Evolutionary conservation across 371 early-diverging fungal genomes (phyloP).

Genomic region (Globomyces sp.): DNA sequence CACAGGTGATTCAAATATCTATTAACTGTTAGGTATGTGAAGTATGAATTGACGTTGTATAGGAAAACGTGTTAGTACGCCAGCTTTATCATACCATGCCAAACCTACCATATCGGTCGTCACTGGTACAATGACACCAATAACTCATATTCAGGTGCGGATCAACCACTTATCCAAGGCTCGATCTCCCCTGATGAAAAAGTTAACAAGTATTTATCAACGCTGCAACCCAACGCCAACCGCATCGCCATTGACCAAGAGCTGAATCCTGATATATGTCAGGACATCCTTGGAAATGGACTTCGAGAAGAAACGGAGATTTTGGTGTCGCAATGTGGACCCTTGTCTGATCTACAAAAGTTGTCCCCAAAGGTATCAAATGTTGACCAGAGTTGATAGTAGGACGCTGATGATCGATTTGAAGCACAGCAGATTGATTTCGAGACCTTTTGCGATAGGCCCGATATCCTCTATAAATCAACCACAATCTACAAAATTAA

Average conservation of each 20-base stretch:
- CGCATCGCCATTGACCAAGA: constrained; percentile 4
- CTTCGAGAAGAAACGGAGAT: constrained; percentile 20
- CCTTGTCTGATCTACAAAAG: constrained; percentile 18
- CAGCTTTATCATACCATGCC: too few relatives aligned
- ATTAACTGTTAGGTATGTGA: too few relatives aligned
- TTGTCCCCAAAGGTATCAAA: background rate
- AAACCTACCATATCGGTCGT: too few relatives aligned
- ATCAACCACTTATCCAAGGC: background rate
- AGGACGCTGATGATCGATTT: constrained; percentile 4
- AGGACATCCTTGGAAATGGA: constrained; percentile 15
- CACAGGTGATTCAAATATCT: too few relatives aligned
- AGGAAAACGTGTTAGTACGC: too few relatives aligned
- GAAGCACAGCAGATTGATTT: constrained; percentile 28
- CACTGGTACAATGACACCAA: too few relatives aligned
- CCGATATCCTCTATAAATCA: constrained; percentile 61
- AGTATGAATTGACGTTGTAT: too few relatives aligned
- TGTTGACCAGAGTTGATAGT: background rate
- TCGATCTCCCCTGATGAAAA: constrained; percentile 39
- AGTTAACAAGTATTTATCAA: constrained; percentile 38
- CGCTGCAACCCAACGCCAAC: background rate
- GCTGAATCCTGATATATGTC: constrained; percentile 10
- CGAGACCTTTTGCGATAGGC: constrained; percentile 62
- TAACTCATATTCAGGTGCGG: background rate
- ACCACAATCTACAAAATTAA: constrained; percentile 65
- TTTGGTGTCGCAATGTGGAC: constrained; percentile 55